Percentiles rank a stretch among this genome's conserved stretches.
Conservation (phyloP, 2,329 filamentous ascomycete species). For the Talaromyces pinophilus region DNA sequence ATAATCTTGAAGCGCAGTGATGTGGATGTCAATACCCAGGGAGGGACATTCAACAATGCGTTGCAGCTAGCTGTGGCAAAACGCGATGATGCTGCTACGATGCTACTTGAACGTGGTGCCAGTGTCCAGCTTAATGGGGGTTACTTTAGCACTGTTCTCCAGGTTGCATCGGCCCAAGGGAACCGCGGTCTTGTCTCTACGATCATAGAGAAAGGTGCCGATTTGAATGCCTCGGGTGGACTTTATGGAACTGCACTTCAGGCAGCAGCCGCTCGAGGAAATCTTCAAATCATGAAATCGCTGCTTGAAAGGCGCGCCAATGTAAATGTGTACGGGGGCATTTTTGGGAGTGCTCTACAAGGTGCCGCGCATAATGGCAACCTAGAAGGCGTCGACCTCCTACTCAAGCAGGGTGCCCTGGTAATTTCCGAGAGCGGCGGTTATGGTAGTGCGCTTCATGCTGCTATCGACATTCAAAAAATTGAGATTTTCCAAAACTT, state of each 20-base stretch:
- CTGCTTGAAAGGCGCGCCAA: slow-evolving; percentile 1
- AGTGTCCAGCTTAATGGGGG: not conserved
- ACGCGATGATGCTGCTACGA: not conserved
- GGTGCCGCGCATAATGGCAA: not conserved
- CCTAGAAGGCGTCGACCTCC: not conserved
- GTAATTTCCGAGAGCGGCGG: not conserved
- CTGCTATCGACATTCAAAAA: not conserved
- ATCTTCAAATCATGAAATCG: not conserved
- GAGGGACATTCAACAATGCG: not conserved
- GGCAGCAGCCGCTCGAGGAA: slow-evolving; percentile 4
- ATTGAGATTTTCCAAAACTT: not conserved
- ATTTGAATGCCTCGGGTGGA: not conserved
- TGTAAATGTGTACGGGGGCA: not conserved
- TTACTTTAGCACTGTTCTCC: not conserved
- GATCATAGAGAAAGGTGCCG: not conserved
- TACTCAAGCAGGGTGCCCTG: not conserved
- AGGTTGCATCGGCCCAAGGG: not conserved
- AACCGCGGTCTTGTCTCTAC: not conserved
- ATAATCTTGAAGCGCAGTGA: not conserved
- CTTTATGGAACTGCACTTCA: not conserved
- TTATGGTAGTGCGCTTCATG: slow-evolving; percentile 28
- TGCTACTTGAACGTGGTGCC: not conserved
- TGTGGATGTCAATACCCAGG: not conserved
- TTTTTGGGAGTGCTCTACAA: slow-evolving; percentile 27
- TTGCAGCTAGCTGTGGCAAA: slow-evolving; percentile 1